Evolutionary conservation across 1,139 yeast genomes (phyloP), one percentile per base, ranked within the genome.

Genomic region (Meyerozyma elateridarum): DNA sequence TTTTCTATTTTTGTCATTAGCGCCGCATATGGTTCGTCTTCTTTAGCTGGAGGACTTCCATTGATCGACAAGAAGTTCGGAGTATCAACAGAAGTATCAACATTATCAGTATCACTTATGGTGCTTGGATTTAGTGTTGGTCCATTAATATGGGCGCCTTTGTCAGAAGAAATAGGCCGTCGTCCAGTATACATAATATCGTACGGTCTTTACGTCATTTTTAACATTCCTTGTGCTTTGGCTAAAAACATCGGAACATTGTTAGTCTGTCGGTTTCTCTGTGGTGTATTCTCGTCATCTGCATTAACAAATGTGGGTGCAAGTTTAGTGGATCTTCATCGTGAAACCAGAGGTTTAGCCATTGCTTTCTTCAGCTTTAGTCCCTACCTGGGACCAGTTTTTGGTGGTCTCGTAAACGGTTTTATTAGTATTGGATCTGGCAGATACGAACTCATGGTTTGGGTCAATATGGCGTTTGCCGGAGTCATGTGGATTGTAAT

Each of bases 401-500:
- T 87, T 33, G 96, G 95, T 22, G 95, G 94, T n/a, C 61, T 88
- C 34, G 87, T 85, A 27, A 83, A 85, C 51, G 96, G 96, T 22
- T 87, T 87, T 61, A 80, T 87, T 49, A 71, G 80, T 38, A 79
- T 82, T 28, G 74, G 79, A 38, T 70, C 91, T 17, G 72, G 70
- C 11, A 68, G 88, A 47, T 70, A 76, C 48, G 88, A 81, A 30
- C 56, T 85, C 28, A 74, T 87, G 52, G 74, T 83, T 42, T 87
- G 96, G 95, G 89, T 85, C 37, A 87, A 87, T 50, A 76, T 87
- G 85, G 95, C 91, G 2, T 85, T 87, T 57, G 85, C 91, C 2
- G 96, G 95, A 39, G 74, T 76, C 1, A 78, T 82, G 76, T 81
- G 91, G 83, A 64, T 85, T 17, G 40, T 72, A 17, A 68, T 80